A percentile compares a stretch with the other conserved stretches of the same genome.
phyloP scores from a whole-genome alignment of 225 moss, liverwort and hornwort species.

The Anthoceros angustus region DNA sequence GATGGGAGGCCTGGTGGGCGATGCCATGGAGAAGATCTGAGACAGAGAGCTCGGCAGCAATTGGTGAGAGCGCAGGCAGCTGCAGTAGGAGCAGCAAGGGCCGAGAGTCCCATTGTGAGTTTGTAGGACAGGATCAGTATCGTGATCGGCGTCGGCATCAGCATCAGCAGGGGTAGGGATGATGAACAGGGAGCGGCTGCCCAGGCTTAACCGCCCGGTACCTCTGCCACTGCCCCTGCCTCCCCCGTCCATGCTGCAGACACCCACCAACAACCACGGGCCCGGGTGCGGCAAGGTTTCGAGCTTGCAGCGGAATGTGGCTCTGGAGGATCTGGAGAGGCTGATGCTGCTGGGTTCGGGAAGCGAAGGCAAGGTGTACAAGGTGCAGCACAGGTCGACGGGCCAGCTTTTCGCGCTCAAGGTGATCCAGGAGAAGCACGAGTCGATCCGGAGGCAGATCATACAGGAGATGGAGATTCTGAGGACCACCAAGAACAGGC shows the following conservation, averaged over 20 bases:
- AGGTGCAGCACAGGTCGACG: constrained; percentile 56
- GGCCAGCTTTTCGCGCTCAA: constrained; percentile 72
- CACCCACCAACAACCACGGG: constrained; percentile 9
- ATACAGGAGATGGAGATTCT: constrained; percentile 91
- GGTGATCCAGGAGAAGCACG: constrained; percentile 92
- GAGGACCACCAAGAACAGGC: constrained; percentile 56
- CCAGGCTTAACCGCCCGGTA: constrained; percentile 15
- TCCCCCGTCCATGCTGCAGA: constrained; percentile 19
- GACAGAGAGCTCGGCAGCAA: no score
- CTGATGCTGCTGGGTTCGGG: constrained; percentile 60
- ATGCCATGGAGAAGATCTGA: no score
- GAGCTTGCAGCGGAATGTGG: constrained; percentile 36
- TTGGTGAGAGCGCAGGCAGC: no score
- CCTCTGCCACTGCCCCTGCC: constrained; percentile 78
- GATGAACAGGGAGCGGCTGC: background rate
- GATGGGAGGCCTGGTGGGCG: no score
- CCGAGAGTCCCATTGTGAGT: no score
- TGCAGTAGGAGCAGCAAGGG: no score
- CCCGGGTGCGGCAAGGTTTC: constrained; percentile 17
- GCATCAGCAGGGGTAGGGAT: background rate
- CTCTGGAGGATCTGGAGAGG: constrained; percentile 49
- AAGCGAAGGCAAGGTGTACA: constrained; percentile 87
- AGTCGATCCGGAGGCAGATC: constrained; percentile 66
- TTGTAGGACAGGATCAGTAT: background rate
- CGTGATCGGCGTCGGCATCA: background rate